These are phyloP conservation scores for Claviceps spartinae DNA, from an alignment of 2,329 filamentous ascomycete species.

Conservation along the genomic window DNA sequence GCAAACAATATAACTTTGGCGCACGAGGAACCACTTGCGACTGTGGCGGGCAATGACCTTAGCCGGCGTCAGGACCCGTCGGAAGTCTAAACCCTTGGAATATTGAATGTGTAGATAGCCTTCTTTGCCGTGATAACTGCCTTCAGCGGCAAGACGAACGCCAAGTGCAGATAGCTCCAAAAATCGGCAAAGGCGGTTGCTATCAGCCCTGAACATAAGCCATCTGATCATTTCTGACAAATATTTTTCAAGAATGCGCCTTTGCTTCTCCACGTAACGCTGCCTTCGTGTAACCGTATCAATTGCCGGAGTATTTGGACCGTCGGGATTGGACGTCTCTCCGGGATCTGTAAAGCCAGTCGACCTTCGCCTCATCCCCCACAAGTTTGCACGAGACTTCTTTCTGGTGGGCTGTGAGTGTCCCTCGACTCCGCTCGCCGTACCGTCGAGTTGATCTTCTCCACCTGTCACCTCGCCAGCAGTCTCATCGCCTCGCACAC, in stretches of 20 bases:
- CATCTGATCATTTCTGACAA: constrained; percentile 88
- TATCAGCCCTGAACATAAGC: constrained; percentile 92
- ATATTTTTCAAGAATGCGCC: constrained; percentile 77
- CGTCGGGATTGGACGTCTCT: constrained; percentile 28
- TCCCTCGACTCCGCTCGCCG: constrained; percentile 22
- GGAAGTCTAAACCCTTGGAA: constrained; percentile 75
- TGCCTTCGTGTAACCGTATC: constrained; percentile 29
- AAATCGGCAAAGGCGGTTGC: constrained; percentile 90
- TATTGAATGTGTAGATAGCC: constrained; percentile 87
- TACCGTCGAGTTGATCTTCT: constrained; percentile 43
- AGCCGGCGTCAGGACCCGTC: constrained; percentile 63
- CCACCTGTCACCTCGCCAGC: constrained; percentile 42
- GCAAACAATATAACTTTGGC: constrained; percentile 93
- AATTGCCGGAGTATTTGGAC: constrained; percentile 29
- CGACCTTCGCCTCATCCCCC: constrained; percentile 39
- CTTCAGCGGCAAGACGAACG: constrained; percentile 84
- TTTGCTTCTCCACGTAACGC: constrained; percentile 68
- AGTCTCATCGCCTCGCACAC: constrained; percentile 28
- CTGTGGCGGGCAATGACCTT: constrained; percentile 72
- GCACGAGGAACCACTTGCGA: constrained; percentile 95
- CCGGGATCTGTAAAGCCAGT: constrained; percentile 34
- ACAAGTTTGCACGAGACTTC: constrained; percentile 39
- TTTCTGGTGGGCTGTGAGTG: constrained; percentile 24
- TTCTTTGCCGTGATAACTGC: constrained; percentile 95
- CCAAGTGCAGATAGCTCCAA: constrained; percentile 88